Base-by-base conservation (phyloP, 331 rosid genomes). In the Erythrophleum ivorense region DNA sequence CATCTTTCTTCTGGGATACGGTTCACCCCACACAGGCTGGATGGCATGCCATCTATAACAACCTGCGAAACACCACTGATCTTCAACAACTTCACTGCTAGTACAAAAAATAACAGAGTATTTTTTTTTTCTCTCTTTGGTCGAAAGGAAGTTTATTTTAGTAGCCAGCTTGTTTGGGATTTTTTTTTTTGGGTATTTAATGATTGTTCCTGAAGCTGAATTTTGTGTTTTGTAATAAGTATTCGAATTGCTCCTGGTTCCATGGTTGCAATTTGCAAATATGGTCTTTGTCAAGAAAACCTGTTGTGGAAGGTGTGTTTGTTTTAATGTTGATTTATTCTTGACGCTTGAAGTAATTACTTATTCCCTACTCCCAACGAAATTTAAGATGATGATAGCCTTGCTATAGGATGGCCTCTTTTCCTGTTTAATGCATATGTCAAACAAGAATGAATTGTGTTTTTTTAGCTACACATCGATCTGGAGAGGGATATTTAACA, bases 1-100 rank as follows among this genome's bases (percentile, higher is more conserved):
- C 92, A 1, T 75, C 97, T 10, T 94, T 94, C 89, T 94, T 94
- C 71, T 94, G 98, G 98, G 98, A 94, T 71, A 15, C 34, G 49
- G 90, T 83, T 66, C 98, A 94, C 66, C 97, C 97, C 1, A 85
- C 97, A 0, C 84, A 94, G 41, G 89, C 92, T 36, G 98, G 97
- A 0, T 94, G 98, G 98, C 82, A 71, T 3, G 94, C 97, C 11
- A 92, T 94, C 9, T 90, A 86, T 82, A 86, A 89, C 63, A 75
- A 81, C 80, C 79, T 78, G 73, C 50, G 82, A 83, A 78, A 73
- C 81, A 79, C 52, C 77, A 79, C 77, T 18, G 55, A 68, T 58
- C 81, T 87, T 78, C 78, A 76, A 58, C 86, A 65, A 1, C 81
- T 87, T 81, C 79, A 29, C 6, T 4, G 41, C 74, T 86, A 78